Conservation (phyloP, 768 basidiomycete genomes). For the Phylloporus rhodoxanthus region DNA sequence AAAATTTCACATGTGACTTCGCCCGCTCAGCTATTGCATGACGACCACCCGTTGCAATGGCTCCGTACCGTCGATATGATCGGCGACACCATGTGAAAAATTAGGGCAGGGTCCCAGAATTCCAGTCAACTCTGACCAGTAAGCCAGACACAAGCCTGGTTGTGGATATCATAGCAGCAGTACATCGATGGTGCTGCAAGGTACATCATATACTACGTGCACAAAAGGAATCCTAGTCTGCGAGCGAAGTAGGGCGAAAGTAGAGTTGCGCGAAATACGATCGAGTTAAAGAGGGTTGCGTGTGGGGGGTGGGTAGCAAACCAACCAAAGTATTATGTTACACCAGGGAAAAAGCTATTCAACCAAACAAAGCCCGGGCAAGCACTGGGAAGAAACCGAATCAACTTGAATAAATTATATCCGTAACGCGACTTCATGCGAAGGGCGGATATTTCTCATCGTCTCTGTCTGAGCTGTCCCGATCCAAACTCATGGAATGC, state of each 20-base stretch:
- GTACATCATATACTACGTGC: not conserved
- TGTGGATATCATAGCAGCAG: not conserved
- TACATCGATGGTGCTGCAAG: not conserved
- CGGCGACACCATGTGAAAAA: no score
- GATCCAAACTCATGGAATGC: conserved; percentile 10
- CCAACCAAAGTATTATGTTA: not conserved
- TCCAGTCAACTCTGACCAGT: no score
- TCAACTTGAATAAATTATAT: conserved; percentile 2
- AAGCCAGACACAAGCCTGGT: no score
- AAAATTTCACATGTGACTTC: no score
- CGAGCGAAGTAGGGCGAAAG: not conserved
- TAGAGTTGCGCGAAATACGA: not conserved
- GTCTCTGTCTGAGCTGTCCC: conserved; percentile 14
- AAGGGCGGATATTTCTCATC: conserved; percentile 14
- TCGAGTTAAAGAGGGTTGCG: not conserved
- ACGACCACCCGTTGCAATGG: no score
- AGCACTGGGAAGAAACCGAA: not conserved
- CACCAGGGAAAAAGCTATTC: conserved; percentile 3
- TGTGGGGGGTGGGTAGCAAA: not conserved
- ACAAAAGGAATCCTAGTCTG: not conserved
- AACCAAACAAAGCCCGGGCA: not conserved
- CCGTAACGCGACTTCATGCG: conserved; percentile 6
- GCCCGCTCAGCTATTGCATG: no score
- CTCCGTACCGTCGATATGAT: no score
- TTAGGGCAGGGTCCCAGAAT: no score